These are phyloP conservation scores for Notholithocarpus densiflorus DNA, from an alignment of 306 rosid genomes.

Conservation along the genomic window DNA sequence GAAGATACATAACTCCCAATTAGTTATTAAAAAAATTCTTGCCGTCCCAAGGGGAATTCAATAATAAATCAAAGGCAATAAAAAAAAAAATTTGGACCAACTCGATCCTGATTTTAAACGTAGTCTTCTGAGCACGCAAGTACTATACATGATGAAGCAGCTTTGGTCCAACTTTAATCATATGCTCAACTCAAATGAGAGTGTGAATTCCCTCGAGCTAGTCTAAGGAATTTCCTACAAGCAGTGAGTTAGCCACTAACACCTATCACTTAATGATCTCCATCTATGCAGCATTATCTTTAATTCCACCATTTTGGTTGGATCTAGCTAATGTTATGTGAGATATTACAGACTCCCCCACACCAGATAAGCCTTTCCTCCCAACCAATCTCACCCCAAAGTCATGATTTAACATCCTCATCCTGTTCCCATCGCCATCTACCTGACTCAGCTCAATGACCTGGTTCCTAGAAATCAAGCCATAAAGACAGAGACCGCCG, in stretches of 20 bases:
- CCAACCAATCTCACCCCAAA: conserved; percentile 70
- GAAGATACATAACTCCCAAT: not conserved
- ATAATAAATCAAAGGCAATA: not conserved
- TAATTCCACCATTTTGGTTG: conserved; percentile 20
- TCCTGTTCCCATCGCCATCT: conserved; percentile 55
- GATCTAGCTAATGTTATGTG: conserved; percentile 45
- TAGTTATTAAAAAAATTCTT: not conserved
- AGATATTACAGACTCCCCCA: conserved; percentile 52
- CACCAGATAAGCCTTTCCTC: conserved; percentile 54
- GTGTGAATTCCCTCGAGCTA: not conserved
- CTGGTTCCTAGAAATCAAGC: conserved; percentile 51
- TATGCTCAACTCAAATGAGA: not conserved
- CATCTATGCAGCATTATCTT: conserved; percentile 13
- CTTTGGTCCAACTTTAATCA: not conserved
- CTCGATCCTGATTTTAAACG: not conserved
- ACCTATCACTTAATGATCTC: not conserved
- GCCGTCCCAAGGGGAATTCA: not conserved
- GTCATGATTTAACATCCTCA: conserved; percentile 46
- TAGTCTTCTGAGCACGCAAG: not conserved
- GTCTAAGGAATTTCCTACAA: not conserved
- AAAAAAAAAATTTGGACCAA: not conserved
- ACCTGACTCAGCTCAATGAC: conserved; percentile 50
- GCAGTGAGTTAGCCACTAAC: not conserved
- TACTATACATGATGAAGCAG: not conserved
- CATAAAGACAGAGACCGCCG: conserved; percentile 45